Conservation (phyloP, 1,139 yeast genomes). For the Taphrina deformans region DNA sequence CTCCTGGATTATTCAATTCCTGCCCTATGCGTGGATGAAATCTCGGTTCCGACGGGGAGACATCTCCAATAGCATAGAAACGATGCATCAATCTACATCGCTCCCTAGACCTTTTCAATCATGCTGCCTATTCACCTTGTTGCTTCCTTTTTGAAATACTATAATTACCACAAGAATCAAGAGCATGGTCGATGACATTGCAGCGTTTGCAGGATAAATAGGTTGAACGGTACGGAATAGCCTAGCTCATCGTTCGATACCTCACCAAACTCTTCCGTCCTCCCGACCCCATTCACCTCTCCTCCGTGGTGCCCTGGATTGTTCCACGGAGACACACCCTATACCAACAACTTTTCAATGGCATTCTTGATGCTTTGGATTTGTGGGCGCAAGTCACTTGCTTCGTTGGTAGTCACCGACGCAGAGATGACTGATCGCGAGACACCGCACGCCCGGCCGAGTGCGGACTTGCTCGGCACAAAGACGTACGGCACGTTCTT, state of each 20-base stretch:
- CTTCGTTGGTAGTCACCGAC: slow-evolving; percentile 96
- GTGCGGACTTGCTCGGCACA: slow-evolving; percentile 96
- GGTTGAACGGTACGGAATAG: not conserved
- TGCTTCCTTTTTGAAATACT: no score
- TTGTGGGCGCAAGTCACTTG: slow-evolving; percentile 95
- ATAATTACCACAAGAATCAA: no score
- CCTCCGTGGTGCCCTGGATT: no score
- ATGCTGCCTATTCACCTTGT: no score
- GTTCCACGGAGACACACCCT: slow-evolving; percentile 43
- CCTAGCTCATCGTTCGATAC: slow-evolving; percentile 29
- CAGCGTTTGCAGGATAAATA: no score
- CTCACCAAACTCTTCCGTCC: slow-evolving; percentile 12
- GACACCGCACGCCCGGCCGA: slow-evolving; percentile 99
- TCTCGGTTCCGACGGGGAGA: no score
- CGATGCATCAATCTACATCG: no score
- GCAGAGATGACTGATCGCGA: slow-evolving; percentile 99
- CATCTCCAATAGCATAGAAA: no score
- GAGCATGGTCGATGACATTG: no score
- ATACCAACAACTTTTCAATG: slow-evolving; percentile 95
- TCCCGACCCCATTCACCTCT: not conserved
- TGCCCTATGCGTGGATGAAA: no score
- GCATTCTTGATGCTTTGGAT: slow-evolving; percentile 97
- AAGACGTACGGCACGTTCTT: slow-evolving; percentile 67
- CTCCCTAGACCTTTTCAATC: no score
- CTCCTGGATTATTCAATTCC: no score